These are phyloP conservation scores for Papilionanthe hybrid DNA, from an alignment of 116 monocot species.

Conservation along the genomic window DNA sequence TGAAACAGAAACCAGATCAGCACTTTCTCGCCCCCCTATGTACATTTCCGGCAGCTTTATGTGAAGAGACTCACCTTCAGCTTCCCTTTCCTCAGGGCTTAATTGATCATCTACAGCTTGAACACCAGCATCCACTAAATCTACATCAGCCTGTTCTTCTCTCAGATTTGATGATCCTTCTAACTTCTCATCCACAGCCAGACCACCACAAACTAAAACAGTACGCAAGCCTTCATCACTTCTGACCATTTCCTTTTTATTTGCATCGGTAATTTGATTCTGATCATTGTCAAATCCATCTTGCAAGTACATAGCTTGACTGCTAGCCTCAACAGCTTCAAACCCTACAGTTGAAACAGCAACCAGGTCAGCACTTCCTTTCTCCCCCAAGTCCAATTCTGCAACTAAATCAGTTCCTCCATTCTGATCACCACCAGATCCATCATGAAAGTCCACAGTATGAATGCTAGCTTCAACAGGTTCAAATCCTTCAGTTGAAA, in stretches of 20 bases:
- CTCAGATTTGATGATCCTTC: background rate
- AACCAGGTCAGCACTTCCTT: background rate
- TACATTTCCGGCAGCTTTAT: background rate
- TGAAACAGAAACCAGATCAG: background rate
- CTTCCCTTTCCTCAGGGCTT: background rate
- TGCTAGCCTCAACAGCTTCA: background rate
- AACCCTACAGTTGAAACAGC: background rate
- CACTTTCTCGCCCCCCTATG: background rate
- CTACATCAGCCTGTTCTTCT: background rate
- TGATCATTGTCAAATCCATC: background rate
- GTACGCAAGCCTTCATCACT: background rate
- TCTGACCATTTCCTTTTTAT: background rate
- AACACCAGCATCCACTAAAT: background rate
- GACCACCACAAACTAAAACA: background rate
- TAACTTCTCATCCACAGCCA: background rate
- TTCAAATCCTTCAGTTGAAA: slow-evolving; percentile 5
- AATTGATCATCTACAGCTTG: background rate
- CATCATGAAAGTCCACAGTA: background rate
- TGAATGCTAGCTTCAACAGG: background rate
- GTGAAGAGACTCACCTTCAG: background rate
- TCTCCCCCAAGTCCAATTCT: background rate
- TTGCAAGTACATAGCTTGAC: background rate
- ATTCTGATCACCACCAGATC: background rate
- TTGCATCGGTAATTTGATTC: background rate
- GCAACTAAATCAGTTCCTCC: background rate